Conservation (phyloP, 1,139 yeast genomes). For the Yamadazyma atlantica region DNA sequence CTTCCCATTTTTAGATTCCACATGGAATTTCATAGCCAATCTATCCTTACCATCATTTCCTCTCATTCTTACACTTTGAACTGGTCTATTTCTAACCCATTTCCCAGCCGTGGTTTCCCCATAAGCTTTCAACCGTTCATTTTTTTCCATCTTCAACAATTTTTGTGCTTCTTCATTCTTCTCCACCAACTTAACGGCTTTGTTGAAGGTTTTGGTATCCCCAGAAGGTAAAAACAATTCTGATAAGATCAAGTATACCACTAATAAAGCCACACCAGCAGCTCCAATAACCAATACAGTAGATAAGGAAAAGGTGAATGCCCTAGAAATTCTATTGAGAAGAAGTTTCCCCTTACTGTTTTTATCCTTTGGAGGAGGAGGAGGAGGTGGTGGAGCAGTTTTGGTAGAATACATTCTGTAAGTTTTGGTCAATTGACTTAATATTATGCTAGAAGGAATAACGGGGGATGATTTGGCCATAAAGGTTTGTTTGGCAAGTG, state of each 20-base stretch:
- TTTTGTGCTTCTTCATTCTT: slow-evolving; percentile 61
- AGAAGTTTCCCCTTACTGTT: slow-evolving; percentile 40
- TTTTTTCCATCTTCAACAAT: slow-evolving; percentile 52
- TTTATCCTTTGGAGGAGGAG: slow-evolving; percentile 38
- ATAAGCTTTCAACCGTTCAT: slow-evolving; percentile 73
- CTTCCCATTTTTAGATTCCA: slow-evolving; percentile 56
- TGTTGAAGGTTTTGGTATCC: slow-evolving; percentile 85
- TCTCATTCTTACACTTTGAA: slow-evolving; percentile 51
- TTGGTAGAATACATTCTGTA: slow-evolving; percentile 15
- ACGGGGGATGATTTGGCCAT: too few species aligned
- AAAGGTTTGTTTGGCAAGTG: too few species aligned
- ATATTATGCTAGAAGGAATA: slow-evolving; percentile 2
- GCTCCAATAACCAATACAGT: slow-evolving; percentile 66
- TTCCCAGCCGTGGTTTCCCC: slow-evolving; percentile 65
- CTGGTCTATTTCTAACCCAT: slow-evolving; percentile 90
- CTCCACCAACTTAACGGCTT: slow-evolving; percentile 77
- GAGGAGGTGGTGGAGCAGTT: slow-evolving; percentile 35
- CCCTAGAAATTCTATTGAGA: slow-evolving; percentile 47
- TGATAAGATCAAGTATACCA: slow-evolving; percentile 70
- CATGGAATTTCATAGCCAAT: slow-evolving; percentile 81
- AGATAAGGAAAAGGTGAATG: slow-evolving; percentile 61
- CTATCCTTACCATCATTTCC: slow-evolving; percentile 80
- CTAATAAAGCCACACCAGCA: slow-evolving; percentile 64
- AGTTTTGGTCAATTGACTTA: slow-evolving; percentile 1
- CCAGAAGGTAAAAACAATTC: slow-evolving; percentile 88